Conservation (phyloP, 768 basidiomycete species). For the Grammothele lineata region DNA sequence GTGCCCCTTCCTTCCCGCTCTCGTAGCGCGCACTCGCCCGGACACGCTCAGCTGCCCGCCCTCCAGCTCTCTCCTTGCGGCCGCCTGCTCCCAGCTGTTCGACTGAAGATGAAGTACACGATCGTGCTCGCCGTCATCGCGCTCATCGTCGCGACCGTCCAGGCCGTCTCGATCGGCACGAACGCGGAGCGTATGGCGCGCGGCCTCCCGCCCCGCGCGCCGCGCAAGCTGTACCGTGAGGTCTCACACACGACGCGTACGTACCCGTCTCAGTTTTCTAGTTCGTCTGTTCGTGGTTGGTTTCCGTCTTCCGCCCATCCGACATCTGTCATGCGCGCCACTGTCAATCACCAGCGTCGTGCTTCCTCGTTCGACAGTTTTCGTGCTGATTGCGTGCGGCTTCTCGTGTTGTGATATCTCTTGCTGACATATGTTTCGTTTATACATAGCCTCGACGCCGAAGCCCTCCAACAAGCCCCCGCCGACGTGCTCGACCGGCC, state of each 20-base stretch:
- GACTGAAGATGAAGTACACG: constrained; percentile 5
- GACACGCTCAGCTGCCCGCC: background rate
- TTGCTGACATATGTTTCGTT: no score
- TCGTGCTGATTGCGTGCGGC: no score
- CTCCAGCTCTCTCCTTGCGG: constrained; percentile 5
- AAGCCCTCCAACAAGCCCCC: constrained; percentile 6
- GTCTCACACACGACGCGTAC: constrained; percentile 1
- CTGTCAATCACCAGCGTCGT: no score
- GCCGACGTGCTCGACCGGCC: constrained; percentile 10
- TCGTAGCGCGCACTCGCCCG: background rate
- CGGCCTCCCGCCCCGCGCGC: constrained; percentile 13
- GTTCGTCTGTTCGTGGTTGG: background rate
- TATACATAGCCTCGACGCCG: background rate
- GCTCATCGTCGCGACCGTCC: constrained; percentile 13
- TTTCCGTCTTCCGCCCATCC: background rate
- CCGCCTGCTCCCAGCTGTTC: constrained; percentile 4
- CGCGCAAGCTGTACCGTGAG: constrained; percentile 6
- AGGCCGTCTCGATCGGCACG: constrained; percentile 3
- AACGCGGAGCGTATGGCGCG: constrained; percentile 17
- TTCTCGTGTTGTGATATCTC: no score
- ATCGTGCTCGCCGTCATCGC: constrained; percentile 8
- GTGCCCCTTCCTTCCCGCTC: background rate
- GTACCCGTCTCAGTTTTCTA: background rate
- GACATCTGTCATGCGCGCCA: background rate
- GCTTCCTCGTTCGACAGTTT: no score